Evolutionary conservation across 2,329 filamentous ascomycete species (phyloP), one percentile per base, ranked within the genome.

Genomic region (Pestalotiopsis fici): DNA sequence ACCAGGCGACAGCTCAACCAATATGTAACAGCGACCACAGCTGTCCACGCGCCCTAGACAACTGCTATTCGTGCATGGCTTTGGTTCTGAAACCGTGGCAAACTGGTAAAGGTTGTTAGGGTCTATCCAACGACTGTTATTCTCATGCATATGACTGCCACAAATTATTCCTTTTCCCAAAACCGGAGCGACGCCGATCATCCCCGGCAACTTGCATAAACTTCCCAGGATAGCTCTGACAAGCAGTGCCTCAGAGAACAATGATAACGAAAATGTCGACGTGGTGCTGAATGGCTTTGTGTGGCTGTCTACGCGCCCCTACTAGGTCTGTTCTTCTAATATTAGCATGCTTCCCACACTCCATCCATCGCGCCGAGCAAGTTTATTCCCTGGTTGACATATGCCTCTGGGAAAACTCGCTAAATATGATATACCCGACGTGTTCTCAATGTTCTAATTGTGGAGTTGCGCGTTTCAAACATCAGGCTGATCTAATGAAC

Each of bases 201-300:
- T 35, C 43, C 43, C 50, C 39, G 35, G 31, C 27, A 35, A 25
- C 35, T 39, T 63, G 65, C 65, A 66, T 66, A 63, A 66, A 63
- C 37, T 37, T 23, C 50, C 43, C 13, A 59, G 37, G 57, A n/a
- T 55, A 63, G 57, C 43, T 63, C 65, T 66, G 28, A 66, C 65
- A 63, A 63, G 59, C 59, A n/a, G 23, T 37, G 65, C 59, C 15
- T 66, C 65, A 66, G 47, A 18, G 37, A n/a, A 15, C 27, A 31
- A 7, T 37, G 59, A 47, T 35, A n/a, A 27, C 23, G 11, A 11
- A 50, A 21, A 50, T 9, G 43, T 25, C 57, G 55, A 57, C 54
- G 18, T n/a, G 25, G 64, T 65, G 39, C 28, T 59, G 3, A 35
- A 23, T 59, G 28, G 28, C 13, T 21, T 50, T 50, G 43, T 50